A percentile compares a stretch with the other conserved stretches of the same genome.
Evolutionary conservation across 2,329 filamentous ascomycete species (phyloP).

Genomic region (Cordyceps cicadae): DNA sequence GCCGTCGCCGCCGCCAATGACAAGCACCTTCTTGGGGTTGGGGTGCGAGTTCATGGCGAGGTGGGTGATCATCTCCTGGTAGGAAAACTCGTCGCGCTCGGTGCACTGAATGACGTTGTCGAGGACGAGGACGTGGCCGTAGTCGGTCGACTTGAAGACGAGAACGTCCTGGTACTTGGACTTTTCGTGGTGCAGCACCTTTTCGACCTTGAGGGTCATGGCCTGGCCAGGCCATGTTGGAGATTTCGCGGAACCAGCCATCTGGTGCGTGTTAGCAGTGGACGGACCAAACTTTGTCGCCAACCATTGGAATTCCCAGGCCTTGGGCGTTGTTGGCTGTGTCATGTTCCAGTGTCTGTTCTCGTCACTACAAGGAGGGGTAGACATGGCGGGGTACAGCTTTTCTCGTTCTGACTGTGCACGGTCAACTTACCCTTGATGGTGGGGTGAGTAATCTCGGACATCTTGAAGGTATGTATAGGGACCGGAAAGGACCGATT

Average conservation of each 20-base stretch:
- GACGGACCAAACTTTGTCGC: background rate
- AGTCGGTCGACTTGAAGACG: slow-evolving; percentile 96
- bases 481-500: slow-evolving; percentile 1
- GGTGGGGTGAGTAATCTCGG: slow-evolving; percentile 48
- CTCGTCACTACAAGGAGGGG: slow-evolving; percentile 18
- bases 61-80: slow-evolving; percentile 99
- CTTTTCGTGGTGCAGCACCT: slow-evolving; percentile 98
- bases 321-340: background rate
- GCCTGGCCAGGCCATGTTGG: slow-evolving; percentile 96
- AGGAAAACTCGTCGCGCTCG: slow-evolving; percentile 97
- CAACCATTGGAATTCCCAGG: too few relatives aligned
- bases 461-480: slow-evolving; percentile 31
- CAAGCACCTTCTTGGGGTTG: slow-evolving; percentile 94
- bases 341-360: background rate
- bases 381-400: slow-evolving; percentile 12
- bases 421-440: slow-evolving; percentile 43
- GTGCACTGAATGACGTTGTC: slow-evolving; percentile 99
- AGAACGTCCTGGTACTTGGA: slow-evolving; percentile 98
- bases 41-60: slow-evolving; percentile 98
- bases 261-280: slow-evolving; percentile 43
- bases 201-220: slow-evolving; percentile 96
- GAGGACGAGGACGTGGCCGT: slow-evolving; percentile 90
- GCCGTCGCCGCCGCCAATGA: slow-evolving; percentile 95
- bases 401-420: background rate
- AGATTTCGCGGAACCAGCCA: slow-evolving; percentile 99